Conservation (phyloP, 164 flowering plant species). For the Annona cherimola region DNA sequence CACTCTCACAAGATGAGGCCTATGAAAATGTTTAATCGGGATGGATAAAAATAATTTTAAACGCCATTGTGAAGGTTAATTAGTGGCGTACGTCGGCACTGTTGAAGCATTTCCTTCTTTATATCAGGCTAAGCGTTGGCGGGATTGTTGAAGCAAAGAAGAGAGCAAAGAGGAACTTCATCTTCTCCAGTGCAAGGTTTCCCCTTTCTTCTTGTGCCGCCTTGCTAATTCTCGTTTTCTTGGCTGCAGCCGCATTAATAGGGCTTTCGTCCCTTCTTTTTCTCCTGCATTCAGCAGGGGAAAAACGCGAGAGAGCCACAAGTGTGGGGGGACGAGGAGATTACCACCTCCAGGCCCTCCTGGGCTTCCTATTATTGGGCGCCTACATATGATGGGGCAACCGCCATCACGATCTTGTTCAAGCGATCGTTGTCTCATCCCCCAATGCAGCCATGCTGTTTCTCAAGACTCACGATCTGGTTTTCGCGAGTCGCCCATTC, state of each 20-base stretch:
- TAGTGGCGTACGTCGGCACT: too few relatives aligned
- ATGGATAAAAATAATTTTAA: too few relatives aligned
- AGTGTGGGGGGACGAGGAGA: neutral
- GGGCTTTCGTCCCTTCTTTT: neutral
- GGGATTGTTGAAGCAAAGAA: too few relatives aligned
- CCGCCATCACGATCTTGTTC: constrained; percentile 22
- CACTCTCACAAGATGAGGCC: too few relatives aligned
- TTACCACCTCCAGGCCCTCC: constrained; percentile 37
- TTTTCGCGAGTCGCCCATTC: constrained; percentile 29
- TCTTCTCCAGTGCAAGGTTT: neutral
- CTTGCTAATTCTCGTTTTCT: neutral
- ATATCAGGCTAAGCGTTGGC: too few relatives aligned
- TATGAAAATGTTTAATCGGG: too few relatives aligned
- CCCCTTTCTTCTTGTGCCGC: neutral
- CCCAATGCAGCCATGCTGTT: constrained; percentile 26
- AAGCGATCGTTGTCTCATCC: constrained; percentile 26
- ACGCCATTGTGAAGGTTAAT: too few relatives aligned
- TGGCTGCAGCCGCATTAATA: too few relatives aligned
- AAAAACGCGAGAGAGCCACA: neutral
- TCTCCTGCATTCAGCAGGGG: neutral
- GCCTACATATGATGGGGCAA: constrained; percentile 23
- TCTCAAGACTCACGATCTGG: constrained; percentile 25
- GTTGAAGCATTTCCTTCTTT: too few relatives aligned
- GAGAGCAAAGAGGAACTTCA: too few relatives aligned
- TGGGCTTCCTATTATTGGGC: constrained; percentile 33